phyloP scores from a whole-genome alignment of 495 filamentous ascomycete genomes.

The Venustampulla echinocandica region DNA sequence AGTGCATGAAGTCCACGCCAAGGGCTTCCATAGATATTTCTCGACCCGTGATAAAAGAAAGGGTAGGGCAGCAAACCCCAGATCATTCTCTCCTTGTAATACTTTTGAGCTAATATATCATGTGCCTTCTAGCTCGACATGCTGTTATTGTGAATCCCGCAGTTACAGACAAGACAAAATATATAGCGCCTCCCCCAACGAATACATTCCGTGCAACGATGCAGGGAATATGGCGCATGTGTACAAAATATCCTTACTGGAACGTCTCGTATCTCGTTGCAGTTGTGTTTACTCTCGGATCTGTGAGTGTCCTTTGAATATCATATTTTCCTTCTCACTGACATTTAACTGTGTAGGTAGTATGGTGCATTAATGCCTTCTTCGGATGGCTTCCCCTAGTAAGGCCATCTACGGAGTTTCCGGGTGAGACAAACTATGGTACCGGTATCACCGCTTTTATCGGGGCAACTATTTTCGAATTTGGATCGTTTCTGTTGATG shows the following conservation, averaged over 20 bases:
- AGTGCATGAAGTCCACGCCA: too few relatives aligned
- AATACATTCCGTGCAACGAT: slow-evolving; percentile 30
- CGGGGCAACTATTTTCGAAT: slow-evolving; percentile 61
- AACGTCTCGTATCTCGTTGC: slow-evolving; percentile 64
- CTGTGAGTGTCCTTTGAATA: too few relatives aligned
- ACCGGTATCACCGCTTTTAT: slow-evolving; percentile 60
- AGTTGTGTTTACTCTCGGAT: slow-evolving; percentile 52
- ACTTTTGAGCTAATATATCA: too few relatives aligned
- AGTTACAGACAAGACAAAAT: slow-evolving; percentile 19
- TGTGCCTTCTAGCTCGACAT: slow-evolving; percentile 43
- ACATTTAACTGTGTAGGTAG: too few relatives aligned
- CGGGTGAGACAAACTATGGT: slow-evolving; percentile 38
- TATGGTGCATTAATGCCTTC: slow-evolving; percentile 63
- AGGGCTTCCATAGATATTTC: not conserved
- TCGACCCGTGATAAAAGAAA: slow-evolving; percentile 66
- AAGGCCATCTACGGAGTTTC: slow-evolving; percentile 45
- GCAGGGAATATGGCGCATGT: slow-evolving; percentile 46
- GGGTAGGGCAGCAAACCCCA: slow-evolving; percentile 5
- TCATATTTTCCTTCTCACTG: too few relatives aligned
- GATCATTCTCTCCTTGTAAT: too few relatives aligned
- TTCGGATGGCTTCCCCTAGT: slow-evolving; percentile 56
- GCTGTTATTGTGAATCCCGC: slow-evolving; percentile 39
- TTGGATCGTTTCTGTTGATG: slow-evolving; percentile 56
- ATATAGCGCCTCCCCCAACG: slow-evolving; percentile 36
- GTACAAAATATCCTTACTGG: slow-evolving; percentile 51